Conservation (phyloP, 2,329 filamentous ascomycete species). For the Balansia obtecta region DNA sequence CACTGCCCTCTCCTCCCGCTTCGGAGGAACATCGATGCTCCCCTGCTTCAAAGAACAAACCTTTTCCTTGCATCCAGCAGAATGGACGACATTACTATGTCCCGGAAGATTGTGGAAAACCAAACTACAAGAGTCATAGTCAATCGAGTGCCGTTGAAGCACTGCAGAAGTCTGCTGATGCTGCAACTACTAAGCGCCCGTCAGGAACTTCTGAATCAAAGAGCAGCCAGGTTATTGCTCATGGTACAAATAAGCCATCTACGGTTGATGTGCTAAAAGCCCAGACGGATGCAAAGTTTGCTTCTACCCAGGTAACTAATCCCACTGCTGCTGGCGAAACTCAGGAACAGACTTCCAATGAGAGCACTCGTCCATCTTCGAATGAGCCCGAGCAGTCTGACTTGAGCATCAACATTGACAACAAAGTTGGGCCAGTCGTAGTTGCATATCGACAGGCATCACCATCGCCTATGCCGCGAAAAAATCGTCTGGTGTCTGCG, state of each 20-base stretch:
- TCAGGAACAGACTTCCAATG: not conserved
- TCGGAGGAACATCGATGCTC: conserved; percentile 9
- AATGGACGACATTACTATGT: conserved; percentile 17
- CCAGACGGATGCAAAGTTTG: not conserved
- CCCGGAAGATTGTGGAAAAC: conserved; percentile 1
- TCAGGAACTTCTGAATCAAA: not conserved
- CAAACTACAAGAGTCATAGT: not conserved
- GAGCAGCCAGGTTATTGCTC: not conserved
- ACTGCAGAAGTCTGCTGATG: conserved; percentile 17
- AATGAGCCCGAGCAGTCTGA: not conserved
- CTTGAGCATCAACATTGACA: not conserved
- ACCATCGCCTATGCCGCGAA: conserved; percentile 4
- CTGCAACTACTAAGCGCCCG: conserved; percentile 9
- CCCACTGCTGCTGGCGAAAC: not conserved
- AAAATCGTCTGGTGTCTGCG: not conserved
- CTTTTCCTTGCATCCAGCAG: conserved; percentile 10
- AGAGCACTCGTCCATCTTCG: not conserved
- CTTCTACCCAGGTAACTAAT: not conserved
- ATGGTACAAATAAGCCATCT: not conserved
- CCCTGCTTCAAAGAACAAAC: conserved; percentile 9
- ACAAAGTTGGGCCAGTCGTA: not conserved
- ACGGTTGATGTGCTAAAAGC: not conserved
- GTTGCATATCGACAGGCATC: not conserved
- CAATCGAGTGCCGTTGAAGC: conserved; percentile 9
- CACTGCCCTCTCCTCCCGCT: conserved; percentile 17